phyloP scores from a whole-genome alignment of 345 rosid species.

The Lepidium aucheri region DNA sequence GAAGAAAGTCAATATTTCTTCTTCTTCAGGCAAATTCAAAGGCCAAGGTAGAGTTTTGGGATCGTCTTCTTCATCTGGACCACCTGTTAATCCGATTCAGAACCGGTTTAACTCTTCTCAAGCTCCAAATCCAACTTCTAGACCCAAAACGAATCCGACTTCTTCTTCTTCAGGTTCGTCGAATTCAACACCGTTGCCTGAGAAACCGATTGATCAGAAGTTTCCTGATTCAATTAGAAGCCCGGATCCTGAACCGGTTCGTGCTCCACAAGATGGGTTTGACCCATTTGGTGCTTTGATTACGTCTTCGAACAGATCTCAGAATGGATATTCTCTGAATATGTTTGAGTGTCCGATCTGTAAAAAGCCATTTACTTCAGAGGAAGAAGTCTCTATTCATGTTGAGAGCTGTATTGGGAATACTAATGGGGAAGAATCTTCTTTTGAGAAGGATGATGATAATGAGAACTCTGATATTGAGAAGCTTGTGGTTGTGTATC shows the following conservation, averaged over 20 bases:
- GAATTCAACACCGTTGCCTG: conserved; percentile 27
- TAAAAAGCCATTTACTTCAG: conserved; percentile 42
- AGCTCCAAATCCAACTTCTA: conserved; percentile 28
- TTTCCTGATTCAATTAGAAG: conserved; percentile 17
- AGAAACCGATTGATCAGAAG: conserved; percentile 14
- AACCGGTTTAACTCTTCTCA: conserved; percentile 37
- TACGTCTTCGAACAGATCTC: conserved; percentile 68
- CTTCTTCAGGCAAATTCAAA: conserved; percentile 80
- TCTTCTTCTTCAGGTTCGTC: conserved; percentile 25
- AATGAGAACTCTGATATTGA: conserved; percentile 33
- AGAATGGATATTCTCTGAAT: conserved; percentile 61
- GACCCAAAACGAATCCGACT: conserved; percentile 25
- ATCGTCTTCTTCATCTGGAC: conserved; percentile 53
- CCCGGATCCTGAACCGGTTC: conserved; percentile 26
- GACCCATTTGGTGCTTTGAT: conserved; percentile 67
- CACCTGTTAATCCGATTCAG: conserved; percentile 42
- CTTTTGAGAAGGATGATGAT: neutral
- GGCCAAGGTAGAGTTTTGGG: conserved; percentile 85
- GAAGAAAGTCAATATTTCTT: conserved; percentile 72
- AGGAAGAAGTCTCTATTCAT: conserved; percentile 72
- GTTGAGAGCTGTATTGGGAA: conserved; percentile 55
- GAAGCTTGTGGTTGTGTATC: conserved; percentile 40
- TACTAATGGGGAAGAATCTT: conserved; percentile 12
- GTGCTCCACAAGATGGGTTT: conserved; percentile 42
- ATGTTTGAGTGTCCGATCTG: conserved; percentile 79